Percentiles rank a stretch among this genome's conserved stretches.
Evolutionary conservation across 1,284 basidiomycete genomes (phyloP).

Genomic region (Mycena citricolor): DNA sequence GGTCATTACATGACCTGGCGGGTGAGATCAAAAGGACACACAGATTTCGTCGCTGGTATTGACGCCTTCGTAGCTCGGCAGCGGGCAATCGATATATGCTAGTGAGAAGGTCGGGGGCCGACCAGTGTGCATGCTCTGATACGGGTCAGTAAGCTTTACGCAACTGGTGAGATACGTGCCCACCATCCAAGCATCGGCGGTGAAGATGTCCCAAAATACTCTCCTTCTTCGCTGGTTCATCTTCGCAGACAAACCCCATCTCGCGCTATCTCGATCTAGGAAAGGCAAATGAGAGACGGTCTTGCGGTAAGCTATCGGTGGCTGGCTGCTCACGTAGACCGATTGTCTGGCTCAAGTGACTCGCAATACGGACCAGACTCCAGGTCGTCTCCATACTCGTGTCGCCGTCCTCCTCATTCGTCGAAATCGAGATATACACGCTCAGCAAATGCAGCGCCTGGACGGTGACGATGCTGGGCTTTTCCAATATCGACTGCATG

Average conservation of each 20-base stretch:
- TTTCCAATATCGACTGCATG: conserved; percentile 61
- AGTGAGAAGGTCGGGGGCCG: conserved; percentile 61
- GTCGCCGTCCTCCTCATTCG: conserved; percentile 37
- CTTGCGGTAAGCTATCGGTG: conserved; percentile 33
- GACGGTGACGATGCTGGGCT: conserved; percentile 64
- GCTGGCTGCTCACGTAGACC: conserved; percentile 26
- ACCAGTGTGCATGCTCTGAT: conserved; percentile 58
- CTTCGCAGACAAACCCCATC: conserved; percentile 54
- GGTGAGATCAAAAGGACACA: conserved; percentile 33
- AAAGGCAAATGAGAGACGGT: conserved; percentile 65
- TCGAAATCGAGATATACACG: conserved; percentile 48
- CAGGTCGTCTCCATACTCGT: conserved; percentile 63
- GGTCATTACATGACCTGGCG: conserved; percentile 35
- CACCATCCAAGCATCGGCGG: conserved; percentile 53
- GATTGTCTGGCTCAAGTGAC: conserved; percentile 53
- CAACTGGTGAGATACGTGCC: not conserved
- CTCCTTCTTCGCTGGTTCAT: conserved; percentile 53
- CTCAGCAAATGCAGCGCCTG: conserved; percentile 61
- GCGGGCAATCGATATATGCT: conserved; percentile 56
- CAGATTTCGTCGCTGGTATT: conserved; percentile 29
- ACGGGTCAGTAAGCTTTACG: not conserved
- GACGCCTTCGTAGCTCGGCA: conserved; percentile 43
- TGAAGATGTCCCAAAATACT: conserved; percentile 59
- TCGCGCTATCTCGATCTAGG: conserved; percentile 59
- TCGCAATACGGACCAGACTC: conserved; percentile 54